These are phyloP conservation scores for Actinidia arguta DNA, from an alignment of 179 eudicot genomes.

Conservation along the genomic window DNA sequence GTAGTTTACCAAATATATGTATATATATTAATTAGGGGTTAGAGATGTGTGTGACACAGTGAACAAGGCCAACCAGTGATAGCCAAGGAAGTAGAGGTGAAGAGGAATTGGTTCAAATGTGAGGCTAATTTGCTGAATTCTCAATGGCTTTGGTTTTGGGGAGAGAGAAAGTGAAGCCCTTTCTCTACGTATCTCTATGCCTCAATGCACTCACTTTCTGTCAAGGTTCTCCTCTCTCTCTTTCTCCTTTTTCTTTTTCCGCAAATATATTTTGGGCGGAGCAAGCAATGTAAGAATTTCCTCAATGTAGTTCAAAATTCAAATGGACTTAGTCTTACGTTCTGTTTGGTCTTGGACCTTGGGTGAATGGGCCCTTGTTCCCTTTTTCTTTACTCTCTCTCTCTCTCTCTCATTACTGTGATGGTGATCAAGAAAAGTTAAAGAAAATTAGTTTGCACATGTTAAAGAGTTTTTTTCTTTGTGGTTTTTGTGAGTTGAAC, in stretches of 20 bases:
- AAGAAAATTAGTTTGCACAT: neutral
- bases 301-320: too few relatives aligned
- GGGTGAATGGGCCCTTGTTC: too few relatives aligned
- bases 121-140: conserved; percentile 1
- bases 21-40: conserved; percentile 29
- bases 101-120: neutral
- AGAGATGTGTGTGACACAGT: conserved; percentile 13
- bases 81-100: conserved; percentile 30
- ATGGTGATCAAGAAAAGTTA: neutral
- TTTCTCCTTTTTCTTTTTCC: neutral
- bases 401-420: neutral
- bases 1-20: conserved; percentile 8
- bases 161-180: conserved; percentile 11
- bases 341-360: too few relatives aligned
- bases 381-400: neutral
- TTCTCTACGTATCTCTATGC: conserved; percentile 10
- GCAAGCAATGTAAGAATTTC: too few relatives aligned
- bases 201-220: conserved; percentile 26
- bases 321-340: too few relatives aligned
- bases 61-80: conserved; percentile 39
- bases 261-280: too few relatives aligned
- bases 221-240: conserved; percentile 30
- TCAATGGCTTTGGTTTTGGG: conserved; percentile 39
- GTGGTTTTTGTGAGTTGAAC: neutral
- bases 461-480: neutral